Evolutionary conservation across 371 early-diverging fungal species (phyloP).

Genomic region (Rhizoclosmatium hyalinum): DNA sequence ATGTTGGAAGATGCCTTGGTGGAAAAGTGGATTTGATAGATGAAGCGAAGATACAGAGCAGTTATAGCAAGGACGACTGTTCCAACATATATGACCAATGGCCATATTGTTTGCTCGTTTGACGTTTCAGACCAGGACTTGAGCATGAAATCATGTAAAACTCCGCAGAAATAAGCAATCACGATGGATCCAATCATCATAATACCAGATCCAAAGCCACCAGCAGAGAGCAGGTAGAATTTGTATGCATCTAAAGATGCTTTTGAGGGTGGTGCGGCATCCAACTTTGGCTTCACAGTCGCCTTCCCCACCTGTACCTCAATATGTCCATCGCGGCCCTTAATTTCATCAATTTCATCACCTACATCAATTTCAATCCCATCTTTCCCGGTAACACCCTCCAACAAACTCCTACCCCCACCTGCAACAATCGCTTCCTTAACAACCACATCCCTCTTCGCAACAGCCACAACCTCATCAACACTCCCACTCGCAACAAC

Average conservation of each 20-base stretch:
- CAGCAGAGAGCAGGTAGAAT: constrained; percentile 48
- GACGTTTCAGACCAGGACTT: constrained; percentile 46
- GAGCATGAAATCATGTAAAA: constrained; percentile 48
- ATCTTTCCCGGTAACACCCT: not conserved
- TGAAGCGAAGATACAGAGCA: constrained; percentile 24
- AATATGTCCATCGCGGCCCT: not conserved
- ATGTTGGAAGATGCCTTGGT: constrained; percentile 41
- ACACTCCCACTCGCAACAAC: constrained; percentile 11
- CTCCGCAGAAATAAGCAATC: constrained; percentile 28
- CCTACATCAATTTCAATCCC: not conserved
- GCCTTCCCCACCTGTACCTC: not conserved
- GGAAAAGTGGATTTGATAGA: constrained; percentile 34
- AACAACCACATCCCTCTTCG: not conserved
- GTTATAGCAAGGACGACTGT: constrained; percentile 28
- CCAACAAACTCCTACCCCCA: not conserved
- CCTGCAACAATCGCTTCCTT: not conserved
- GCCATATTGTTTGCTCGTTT: not conserved
- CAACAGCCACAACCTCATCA: constrained; percentile 38
- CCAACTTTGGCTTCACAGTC: not conserved
- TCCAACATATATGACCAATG: constrained; percentile 29
- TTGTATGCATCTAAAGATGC: constrained; percentile 43
- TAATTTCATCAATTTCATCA: not conserved
- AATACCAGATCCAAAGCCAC: constrained; percentile 39
- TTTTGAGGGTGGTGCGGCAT: constrained; percentile 25
- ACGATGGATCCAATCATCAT: constrained; percentile 32